Conservation (phyloP, 345 rosid species). For the Moricandia arvensis region DNA sequence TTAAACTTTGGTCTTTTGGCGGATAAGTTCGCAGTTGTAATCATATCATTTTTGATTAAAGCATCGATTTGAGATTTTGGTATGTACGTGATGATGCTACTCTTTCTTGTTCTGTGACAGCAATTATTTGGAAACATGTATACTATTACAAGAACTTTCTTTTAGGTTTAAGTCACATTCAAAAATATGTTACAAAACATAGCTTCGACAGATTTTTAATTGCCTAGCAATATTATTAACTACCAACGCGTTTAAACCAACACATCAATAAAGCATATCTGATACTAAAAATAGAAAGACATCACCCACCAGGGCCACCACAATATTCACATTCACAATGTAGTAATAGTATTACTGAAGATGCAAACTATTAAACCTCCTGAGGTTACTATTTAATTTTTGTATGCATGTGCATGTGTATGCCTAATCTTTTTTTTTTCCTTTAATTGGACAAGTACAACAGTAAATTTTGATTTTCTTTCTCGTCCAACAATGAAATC, state of each 20-base stretch:
- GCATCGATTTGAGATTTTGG: not conserved
- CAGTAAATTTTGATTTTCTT: not conserved
- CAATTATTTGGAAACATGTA: not conserved
- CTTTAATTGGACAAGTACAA: not conserved
- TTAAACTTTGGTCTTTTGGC: not conserved
- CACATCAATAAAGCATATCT: not conserved
- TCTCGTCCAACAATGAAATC: not conserved
- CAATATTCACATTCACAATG: slow-evolving; percentile 1
- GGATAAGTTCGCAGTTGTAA: not conserved
- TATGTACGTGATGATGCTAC: not conserved
- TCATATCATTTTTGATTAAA: not conserved
- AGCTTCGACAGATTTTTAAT: not conserved
- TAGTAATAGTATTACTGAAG: not conserved
- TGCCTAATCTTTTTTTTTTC: not conserved
- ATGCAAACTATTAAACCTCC: not conserved
- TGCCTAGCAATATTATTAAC: not conserved
- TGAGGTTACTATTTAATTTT: not conserved
- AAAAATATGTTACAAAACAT: not conserved
- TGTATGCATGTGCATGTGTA: slow-evolving; percentile 1
- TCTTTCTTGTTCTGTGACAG: slow-evolving; percentile 8
- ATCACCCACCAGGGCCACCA: not conserved
- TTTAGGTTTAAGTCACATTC: not conserved
- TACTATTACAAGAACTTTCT: not conserved
- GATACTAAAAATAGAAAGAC: not conserved
- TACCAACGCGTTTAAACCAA: not conserved